A percentile compares a stretch with the other conserved stretches of the same genome.
phyloP scores from a whole-genome alignment of 2,329 filamentous ascomycete species.

The Aureobasidium leucospermi region DNA sequence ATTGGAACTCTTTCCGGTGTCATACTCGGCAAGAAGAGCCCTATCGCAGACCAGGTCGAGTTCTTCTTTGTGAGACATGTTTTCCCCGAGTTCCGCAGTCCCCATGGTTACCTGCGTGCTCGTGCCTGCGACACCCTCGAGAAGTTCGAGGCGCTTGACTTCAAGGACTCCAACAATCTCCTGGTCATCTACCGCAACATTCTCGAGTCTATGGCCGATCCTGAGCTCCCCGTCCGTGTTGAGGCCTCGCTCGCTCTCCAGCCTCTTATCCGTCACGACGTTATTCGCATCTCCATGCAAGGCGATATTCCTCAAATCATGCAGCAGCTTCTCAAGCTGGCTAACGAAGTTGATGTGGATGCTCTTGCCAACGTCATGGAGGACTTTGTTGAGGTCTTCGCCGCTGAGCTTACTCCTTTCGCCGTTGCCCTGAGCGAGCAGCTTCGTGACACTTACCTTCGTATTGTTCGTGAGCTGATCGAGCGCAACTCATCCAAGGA shows the following conservation, averaged over 20 bases:
- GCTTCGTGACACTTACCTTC: conserved; percentile 87
- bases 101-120: conserved; percentile 84
- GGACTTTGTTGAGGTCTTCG: conserved; percentile 98
- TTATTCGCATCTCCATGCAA: conserved; percentile 93
- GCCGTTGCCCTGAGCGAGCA: conserved; percentile 94
- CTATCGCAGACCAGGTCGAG: conserved; percentile 94
- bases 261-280: conserved; percentile 88
- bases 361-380: conserved; percentile 98
- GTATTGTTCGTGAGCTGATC: conserved; percentile 84
- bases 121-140: conserved; percentile 95
- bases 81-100: conserved; percentile 93
- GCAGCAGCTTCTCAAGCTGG: conserved; percentile 94
- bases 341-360: conserved; percentile 96
- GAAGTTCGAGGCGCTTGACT: conserved; percentile 95
- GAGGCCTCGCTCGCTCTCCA: conserved; percentile 91
- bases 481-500: conserved; percentile 76
- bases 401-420: conserved; percentile 92
- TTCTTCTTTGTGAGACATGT: conserved; percentile 98
- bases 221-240: conserved; percentile 86
- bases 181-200: conserved; percentile 96
- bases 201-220: conserved; percentile 90
- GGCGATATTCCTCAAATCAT: conserved; percentile 97
- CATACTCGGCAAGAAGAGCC: conserved; percentile 95
- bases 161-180: conserved; percentile 92
- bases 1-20: conserved; percentile 92